Base-by-base conservation (phyloP, 2,329 filamentous ascomycete genomes). In the Rutstroemia sydowiana region DNA sequence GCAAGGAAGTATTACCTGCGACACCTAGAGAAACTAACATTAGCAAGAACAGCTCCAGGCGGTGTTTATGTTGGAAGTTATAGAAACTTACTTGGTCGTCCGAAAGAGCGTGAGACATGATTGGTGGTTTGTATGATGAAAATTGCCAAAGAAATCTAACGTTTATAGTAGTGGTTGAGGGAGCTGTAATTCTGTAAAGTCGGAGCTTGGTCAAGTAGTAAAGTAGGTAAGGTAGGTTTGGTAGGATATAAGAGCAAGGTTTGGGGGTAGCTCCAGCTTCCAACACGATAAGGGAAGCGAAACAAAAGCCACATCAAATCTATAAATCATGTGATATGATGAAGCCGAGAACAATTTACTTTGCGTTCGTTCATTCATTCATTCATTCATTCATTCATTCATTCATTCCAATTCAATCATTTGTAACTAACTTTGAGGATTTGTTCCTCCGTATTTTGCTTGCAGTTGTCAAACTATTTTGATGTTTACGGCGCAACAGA, bases 91-190 rank as follows among this genome's bases (percentile, higher is more conserved):
- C 89, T 85, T 95, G 90, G 76, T 95, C 90, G 81, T 96, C 91
- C 75, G 91, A 95, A 75, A 97, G 86, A 71, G 89, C 87, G 84
- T 95, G 86, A 73, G 90, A 93, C 90, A 95, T 95, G 70, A 72
- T 85, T 78, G 70, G 68, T 70, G 70, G 45, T 20, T 41, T 45
- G 34, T 28, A 43, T 50, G 23, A 20, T 39, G 53, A 42, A 50
- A 44, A 50, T 52, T 36, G n/a, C 18, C 16, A 37, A 42, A 45
- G 41, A 32, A 40, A 39, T 51, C 39, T 50, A 39, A 48, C 48
- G 55, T 49, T 39, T 54, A 14, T 18, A 30, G 26, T 45, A 40
- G 43, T 18, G 42, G 40, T 26, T 39, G 28, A 23, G 51, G 54
- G 41, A 53, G 48, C 45, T 55, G 50, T 47, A 57, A 52, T 54